phyloP scores from a whole-genome alignment of 768 basidiomycete species.

The Auriscalpium microsporum region DNA sequence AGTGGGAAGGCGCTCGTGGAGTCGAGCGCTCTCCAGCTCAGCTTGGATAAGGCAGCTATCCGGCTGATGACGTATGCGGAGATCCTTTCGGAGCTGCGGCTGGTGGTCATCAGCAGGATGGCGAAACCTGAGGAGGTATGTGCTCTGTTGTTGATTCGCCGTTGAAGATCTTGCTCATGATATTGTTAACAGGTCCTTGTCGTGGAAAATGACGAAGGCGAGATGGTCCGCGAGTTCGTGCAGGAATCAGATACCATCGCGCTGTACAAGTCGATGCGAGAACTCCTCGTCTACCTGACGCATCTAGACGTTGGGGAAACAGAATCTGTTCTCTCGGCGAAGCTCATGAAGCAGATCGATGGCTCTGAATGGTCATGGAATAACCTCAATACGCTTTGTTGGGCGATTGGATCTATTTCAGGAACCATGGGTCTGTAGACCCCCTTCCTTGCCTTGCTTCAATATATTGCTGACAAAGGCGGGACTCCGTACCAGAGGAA shows the following conservation, averaged over 20 bases:
- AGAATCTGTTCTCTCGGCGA: conserved; percentile 95
- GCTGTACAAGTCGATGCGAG: conserved; percentile 97
- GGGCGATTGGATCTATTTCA: conserved; percentile 99
- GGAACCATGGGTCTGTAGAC: conserved; percentile 89
- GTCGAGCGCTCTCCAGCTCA: conserved; percentile 46
- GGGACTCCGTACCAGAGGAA: conserved; percentile 54
- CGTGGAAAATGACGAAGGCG: conserved; percentile 98
- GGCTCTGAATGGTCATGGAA: conserved; percentile 99
- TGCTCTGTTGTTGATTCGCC: conserved; percentile 4
- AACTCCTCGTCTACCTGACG: conserved; percentile 93
- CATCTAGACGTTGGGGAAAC: conserved; percentile 95
- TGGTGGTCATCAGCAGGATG: conserved; percentile 98
- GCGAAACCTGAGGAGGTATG: conserved; percentile 97
- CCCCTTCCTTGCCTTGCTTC: neutral
- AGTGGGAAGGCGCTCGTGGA: conserved; percentile 84
- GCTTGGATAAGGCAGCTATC: conserved; percentile 69
- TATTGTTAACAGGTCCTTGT: conserved; percentile 70
- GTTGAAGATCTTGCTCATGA: conserved; percentile 3
- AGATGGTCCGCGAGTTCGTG: conserved; percentile 99
- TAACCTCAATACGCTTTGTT: conserved; percentile 96
- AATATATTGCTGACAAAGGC: neutral
- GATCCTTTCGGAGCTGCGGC: conserved; percentile 84
- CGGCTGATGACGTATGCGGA: conserved; percentile 95
- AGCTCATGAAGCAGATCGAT: conserved; percentile 94
- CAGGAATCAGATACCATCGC: conserved; percentile 98